Conservation (phyloP, 768 basidiomycete genomes). For the Psilocybe cubensis region DNA sequence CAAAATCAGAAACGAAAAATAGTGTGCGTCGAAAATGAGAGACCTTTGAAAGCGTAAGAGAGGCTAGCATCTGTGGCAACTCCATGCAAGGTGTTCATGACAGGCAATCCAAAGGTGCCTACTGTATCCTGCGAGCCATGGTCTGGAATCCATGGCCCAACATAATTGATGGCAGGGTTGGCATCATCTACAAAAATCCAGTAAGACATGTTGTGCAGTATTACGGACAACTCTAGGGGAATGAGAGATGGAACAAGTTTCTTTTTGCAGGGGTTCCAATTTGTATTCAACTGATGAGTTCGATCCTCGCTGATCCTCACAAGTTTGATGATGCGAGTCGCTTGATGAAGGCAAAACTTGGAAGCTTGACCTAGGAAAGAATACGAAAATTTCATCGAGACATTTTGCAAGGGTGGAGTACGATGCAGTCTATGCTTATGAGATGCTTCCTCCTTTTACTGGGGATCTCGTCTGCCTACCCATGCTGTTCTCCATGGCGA, state of each 20-base stretch:
- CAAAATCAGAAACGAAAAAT: neutral
- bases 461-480: too few species aligned
- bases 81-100: conserved; percentile 30
- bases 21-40: neutral
- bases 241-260: neutral
- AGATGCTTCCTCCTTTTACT: too few species aligned
- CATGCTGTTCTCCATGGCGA: too few species aligned
- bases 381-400: too few species aligned
- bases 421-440: too few species aligned
- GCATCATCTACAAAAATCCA: conserved; percentile 36
- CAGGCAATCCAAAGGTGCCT: conserved; percentile 37
- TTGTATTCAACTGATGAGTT: too few species aligned
- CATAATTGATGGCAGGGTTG: conserved; percentile 32
- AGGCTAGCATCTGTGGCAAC: conserved; percentile 25
- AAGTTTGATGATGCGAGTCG: too few species aligned
- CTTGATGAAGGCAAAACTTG: too few species aligned
- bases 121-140: conserved; percentile 25
- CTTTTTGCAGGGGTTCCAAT: neutral
- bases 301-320: too few species aligned
- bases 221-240: too few species aligned
- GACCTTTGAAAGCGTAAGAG: conserved; percentile 22
- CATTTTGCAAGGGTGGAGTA: too few species aligned
- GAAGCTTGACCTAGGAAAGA: too few species aligned
- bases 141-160: conserved; percentile 31
- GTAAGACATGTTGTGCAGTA: conserved; percentile 16